phyloP scores from a whole-genome alignment of 495 filamentous ascomycete species.

The Neurospora sp. region DNA sequence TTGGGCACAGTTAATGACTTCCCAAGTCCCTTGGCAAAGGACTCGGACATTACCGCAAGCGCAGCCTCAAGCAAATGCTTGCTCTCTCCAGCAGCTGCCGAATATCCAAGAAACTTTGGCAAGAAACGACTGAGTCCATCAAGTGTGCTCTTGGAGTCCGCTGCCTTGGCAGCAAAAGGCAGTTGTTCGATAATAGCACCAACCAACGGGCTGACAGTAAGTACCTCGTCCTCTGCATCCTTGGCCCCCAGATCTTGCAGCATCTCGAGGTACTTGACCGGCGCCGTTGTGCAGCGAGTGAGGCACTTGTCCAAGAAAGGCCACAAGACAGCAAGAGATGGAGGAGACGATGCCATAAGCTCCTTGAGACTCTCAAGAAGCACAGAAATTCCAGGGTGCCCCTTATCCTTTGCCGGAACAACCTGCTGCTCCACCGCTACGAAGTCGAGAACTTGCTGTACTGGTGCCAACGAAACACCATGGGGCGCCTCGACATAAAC shows the following conservation, averaged over 20 bases:
- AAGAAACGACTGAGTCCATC: slow-evolving; percentile 44
- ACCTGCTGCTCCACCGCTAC: slow-evolving; percentile 42
- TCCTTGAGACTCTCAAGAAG: slow-evolving; percentile 40
- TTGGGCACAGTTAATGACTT: not conserved
- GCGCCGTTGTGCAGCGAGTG: slow-evolving; percentile 54
- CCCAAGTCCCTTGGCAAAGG: slow-evolving; percentile 6
- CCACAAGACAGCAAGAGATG: slow-evolving; percentile 25
- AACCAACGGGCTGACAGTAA: slow-evolving; percentile 39
- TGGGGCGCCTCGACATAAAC: slow-evolving; percentile 36
- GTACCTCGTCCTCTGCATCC: not conserved
- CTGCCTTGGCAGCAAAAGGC: slow-evolving; percentile 50
- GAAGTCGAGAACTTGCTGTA: slow-evolving; percentile 36
- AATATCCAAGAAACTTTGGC: slow-evolving; percentile 39
- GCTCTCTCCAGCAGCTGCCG: slow-evolving; percentile 27
- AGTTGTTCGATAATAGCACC: slow-evolving; percentile 66
- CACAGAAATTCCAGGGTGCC: slow-evolving; percentile 38
- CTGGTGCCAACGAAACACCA: slow-evolving; percentile 28
- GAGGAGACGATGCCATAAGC: slow-evolving; percentile 5
- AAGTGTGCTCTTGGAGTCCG: slow-evolving; percentile 25
- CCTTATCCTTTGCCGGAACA: slow-evolving; percentile 24
- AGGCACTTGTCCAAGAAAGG: slow-evolving; percentile 74
- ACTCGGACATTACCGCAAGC: slow-evolving; percentile 18
- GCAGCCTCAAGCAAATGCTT: slow-evolving; percentile 27
- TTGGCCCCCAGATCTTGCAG: slow-evolving; percentile 21
- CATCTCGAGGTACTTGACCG: slow-evolving; percentile 63